phyloP scores from a whole-genome alignment of 2,329 filamentous ascomycete genomes.

The Tolypocladium nubicola region DNA sequence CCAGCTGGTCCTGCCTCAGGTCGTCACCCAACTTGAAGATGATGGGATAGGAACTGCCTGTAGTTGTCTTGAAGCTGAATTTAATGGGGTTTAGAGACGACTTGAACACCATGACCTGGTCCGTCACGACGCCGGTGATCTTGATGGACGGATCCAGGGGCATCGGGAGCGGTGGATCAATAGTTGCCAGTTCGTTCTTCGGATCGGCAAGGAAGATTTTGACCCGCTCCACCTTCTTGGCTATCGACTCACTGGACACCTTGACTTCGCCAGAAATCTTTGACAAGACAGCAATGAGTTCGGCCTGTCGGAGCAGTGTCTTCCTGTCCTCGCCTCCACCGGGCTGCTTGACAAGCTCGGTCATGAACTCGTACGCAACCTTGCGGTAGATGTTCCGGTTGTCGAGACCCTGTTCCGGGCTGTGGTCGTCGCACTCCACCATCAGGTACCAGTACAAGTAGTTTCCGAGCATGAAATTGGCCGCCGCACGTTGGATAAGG shows the following conservation, averaged over 20 bases:
- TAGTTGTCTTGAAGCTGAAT: constrained; percentile 75
- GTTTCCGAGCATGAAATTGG: constrained; percentile 85
- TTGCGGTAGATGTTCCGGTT: constrained; percentile 83
- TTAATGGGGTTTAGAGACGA: constrained; percentile 88
- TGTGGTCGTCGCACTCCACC: constrained; percentile 87
- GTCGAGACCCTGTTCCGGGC: constrained; percentile 60
- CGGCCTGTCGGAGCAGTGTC: constrained; percentile 73
- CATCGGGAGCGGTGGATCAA: constrained; percentile 79
- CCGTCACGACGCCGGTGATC: constrained; percentile 69
- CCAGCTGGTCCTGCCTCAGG: constrained; percentile 89
- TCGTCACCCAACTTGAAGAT: constrained; percentile 98
- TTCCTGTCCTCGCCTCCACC: constrained; percentile 65
- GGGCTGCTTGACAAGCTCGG: constrained; percentile 62
- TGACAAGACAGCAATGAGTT: constrained; percentile 76
- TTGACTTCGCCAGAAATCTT: constrained; percentile 87
- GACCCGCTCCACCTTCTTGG: constrained; percentile 71
- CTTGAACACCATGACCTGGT: constrained; percentile 88
- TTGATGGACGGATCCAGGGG: constrained; percentile 78
- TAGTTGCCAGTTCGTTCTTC: constrained; percentile 74
- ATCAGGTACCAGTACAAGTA: constrained; percentile 98
- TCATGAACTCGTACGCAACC: constrained; percentile 94
- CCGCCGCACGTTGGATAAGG: constrained; percentile 75
- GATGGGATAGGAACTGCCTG: constrained; percentile 73
- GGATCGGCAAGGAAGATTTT: constrained; percentile 80
- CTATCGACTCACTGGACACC: constrained; percentile 64